Base-by-base conservation (phyloP, 2,329 filamentous ascomycete genomes). In the Fulvia fulva region DNA sequence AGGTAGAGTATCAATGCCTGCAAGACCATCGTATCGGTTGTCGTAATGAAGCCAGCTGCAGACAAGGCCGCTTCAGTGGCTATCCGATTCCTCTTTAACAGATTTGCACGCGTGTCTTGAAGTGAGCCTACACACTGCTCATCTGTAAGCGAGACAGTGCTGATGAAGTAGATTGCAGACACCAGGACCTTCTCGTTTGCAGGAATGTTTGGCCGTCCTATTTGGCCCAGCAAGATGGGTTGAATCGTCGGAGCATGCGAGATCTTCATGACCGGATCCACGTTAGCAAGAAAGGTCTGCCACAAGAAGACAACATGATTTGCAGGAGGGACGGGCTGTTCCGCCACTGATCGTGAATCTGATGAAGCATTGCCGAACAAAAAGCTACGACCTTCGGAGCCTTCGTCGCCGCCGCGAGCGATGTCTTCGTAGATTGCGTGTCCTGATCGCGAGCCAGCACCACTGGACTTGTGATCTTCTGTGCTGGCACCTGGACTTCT, bases 211-310 rank as follows among this genome's bases (percentile, higher is more conserved):
- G 90, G 73, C 44, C 77, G 79, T 12, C 76, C 74, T 21, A 86
- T 75, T 60, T 83, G 80, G 16, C 79, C 86, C 58, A 88, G 82
- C 37, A 88, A 79, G 7, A 91, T 76, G 47, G 82, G 80, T 66
- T 91, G 86, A 3, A 90, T 72, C 0, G 85, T 85, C 0, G 89
- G 88, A 1, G 87, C 81, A 68, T 93, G 89, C 23, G 90, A 84
- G 47, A 86, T 68, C 69, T 91, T 92, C 64, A 85, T 83, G 47
- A 91, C 71, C 0, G 89, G 88, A 66, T 92, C 88, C 56, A 92
- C 85, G 60, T 89, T 86, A 51, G 90, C 85, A 5, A 91, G 75
- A 63, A 87, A 91, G 8, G 84, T 77, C 69, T 91, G 87, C 89
- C 89, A 93, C 5, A 93, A 78, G 52, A 81, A 80, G 66, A 89